Evolutionary conservation across 441 rosid species (phyloP).

Genomic region (Jatropha multifida): DNA sequence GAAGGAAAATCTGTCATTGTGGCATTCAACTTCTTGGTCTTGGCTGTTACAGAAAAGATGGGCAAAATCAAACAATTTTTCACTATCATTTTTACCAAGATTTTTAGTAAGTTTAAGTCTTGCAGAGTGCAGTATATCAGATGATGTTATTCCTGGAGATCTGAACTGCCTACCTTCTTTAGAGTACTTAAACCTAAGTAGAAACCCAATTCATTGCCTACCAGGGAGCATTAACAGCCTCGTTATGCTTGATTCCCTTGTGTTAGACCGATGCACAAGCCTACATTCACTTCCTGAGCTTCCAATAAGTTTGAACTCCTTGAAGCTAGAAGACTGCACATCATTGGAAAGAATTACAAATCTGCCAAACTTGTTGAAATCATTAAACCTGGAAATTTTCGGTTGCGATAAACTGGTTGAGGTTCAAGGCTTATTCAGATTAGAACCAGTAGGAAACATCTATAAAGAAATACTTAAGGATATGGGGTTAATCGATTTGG

Average conservation of each 20-base stretch:
- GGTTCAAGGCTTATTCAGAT: slow-evolving; percentile 20
- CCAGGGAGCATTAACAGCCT: slow-evolving; percentile 28
- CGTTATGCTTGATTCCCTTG: slow-evolving; percentile 9
- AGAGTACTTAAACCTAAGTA: slow-evolving; percentile 17
- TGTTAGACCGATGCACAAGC: slow-evolving; percentile 14
- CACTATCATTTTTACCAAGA: slow-evolving; percentile 15
- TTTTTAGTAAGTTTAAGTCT: slow-evolving; percentile 24
- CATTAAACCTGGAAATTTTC: background rate
- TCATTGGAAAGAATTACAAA: slow-evolving; percentile 16
- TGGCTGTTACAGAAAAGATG: slow-evolving; percentile 17
- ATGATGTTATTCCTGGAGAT: slow-evolving; percentile 23
- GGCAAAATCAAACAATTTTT: slow-evolving; percentile 9
- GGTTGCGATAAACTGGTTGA: slow-evolving; percentile 17
- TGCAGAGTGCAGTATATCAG: slow-evolving; percentile 14
- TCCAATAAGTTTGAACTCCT: slow-evolving; percentile 13
- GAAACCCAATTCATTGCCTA: slow-evolving; percentile 13
- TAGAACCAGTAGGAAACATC: slow-evolving; percentile 17
- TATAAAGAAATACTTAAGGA: slow-evolving; percentile 5
- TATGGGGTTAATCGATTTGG: slow-evolving; percentile 14
- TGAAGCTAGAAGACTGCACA: slow-evolving; percentile 19
- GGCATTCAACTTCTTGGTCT: slow-evolving; percentile 12
- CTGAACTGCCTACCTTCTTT: slow-evolving; percentile 17
- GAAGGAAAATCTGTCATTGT: background rate
- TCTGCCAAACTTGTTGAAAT: background rate
- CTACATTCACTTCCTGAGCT: slow-evolving; percentile 25